phyloP scores from a whole-genome alignment of 2,329 filamentous ascomycete genomes.

The Fusarium sarcochroum region DNA sequence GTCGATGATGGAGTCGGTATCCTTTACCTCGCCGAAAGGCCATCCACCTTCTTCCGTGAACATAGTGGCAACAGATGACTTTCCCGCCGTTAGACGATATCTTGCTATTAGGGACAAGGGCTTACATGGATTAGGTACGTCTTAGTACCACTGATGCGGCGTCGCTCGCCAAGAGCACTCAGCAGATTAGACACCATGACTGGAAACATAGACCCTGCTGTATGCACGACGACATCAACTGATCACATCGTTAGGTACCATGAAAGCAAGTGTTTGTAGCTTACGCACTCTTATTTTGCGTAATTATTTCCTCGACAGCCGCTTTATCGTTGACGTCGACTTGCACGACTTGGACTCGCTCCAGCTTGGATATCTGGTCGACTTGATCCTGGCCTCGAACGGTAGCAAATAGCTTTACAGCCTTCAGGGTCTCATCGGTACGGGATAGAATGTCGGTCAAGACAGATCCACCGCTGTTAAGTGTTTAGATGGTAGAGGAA shows the following conservation, averaged over 20 bases:
- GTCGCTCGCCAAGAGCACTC: constrained; percentile 52
- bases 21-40: constrained; percentile 50
- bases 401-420: constrained; percentile 49
- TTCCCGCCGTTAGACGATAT: neutral
- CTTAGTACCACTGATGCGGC: constrained; percentile 43
- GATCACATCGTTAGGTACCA: constrained; percentile 5
- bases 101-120: rapidly evolving
- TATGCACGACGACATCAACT: constrained; percentile 57
- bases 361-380: constrained; percentile 49
- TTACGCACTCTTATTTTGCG: constrained; percentile 47
- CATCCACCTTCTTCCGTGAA: constrained; percentile 51
- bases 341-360: constrained; percentile 49
- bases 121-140: constrained; percentile 55
- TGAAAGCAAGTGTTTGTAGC: rapidly evolving
- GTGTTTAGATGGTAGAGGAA: neutral
- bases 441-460: constrained; percentile 51
- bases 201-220: constrained; percentile 51
- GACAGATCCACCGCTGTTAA: constrained; percentile 54
- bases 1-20: constrained; percentile 50
- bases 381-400: constrained; percentile 54
- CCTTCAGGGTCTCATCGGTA: constrained; percentile 40
- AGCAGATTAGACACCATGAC: constrained; percentile 49
- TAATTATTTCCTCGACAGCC: constrained; percentile 39
- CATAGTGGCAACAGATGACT: constrained; percentile 49
- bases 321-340: constrained; percentile 52